Evolutionary conservation across 2,329 filamentous ascomycete genomes (phyloP).

Genomic region (Lasiodiplodia theobromae): DNA sequence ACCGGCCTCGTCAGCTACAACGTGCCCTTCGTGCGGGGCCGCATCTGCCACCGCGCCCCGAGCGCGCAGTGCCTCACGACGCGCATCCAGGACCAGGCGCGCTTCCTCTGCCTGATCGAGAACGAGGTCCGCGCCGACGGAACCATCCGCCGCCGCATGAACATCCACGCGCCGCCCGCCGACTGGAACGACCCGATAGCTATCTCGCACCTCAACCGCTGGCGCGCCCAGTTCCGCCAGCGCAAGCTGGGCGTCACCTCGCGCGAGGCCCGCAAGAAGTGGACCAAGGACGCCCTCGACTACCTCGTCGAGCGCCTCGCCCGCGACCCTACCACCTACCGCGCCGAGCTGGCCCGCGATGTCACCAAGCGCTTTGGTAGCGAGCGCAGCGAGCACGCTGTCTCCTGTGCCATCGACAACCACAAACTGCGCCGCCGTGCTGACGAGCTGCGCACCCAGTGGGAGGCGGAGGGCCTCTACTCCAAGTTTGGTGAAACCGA

Average conservation of each 20-base stretch:
- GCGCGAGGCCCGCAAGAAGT: neutral
- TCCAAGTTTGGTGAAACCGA: neutral
- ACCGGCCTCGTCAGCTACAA: neutral
- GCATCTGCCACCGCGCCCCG: neutral
- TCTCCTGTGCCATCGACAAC: slow-evolving; percentile 23
- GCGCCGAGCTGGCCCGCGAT: neutral
- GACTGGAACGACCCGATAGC: neutral
- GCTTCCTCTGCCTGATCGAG: slow-evolving; percentile 19
- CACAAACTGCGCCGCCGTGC: neutral
- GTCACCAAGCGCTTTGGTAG: neutral
- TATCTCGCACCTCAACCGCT: slow-evolving; percentile 13
- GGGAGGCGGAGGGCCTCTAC: neutral
- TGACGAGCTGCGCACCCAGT: neutral
- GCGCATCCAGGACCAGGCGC: slow-evolving; percentile 10
- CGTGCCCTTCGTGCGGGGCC: slow-evolving; percentile 4
- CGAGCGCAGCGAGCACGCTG: neutral
- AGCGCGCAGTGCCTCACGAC: neutral
- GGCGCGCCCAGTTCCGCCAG: slow-evolving; percentile 24
- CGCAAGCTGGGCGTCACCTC: slow-evolving; percentile 12
- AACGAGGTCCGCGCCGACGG: neutral
- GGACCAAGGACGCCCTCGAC: neutral
- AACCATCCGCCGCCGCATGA: slow-evolving; percentile 11
- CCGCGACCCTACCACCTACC: neutral
- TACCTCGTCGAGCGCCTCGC: slow-evolving; percentile 4
- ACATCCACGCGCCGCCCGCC: slow-evolving; percentile 10